phyloP scores from a whole-genome alignment of 2,329 filamentous ascomycete species.

The Talaromyces sp. region DNA sequence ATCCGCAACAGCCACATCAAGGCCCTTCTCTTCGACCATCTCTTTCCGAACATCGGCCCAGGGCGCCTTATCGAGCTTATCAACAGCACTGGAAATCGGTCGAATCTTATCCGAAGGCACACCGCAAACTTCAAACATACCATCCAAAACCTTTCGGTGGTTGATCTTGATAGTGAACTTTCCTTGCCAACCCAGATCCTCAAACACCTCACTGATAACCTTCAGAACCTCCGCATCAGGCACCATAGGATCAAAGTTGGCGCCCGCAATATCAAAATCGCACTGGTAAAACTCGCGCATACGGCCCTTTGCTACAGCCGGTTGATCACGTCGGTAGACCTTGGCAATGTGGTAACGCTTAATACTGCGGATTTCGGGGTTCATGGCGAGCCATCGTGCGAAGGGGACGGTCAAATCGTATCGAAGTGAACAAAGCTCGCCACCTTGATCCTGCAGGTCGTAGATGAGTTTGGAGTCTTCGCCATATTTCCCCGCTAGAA shows the following conservation, averaged over 20 bases:
- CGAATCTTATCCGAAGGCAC: slow-evolving; percentile 85
- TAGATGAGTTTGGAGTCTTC: slow-evolving; percentile 93
- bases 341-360: slow-evolving; percentile 96
- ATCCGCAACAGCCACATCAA: slow-evolving; percentile 74
- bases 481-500: slow-evolving; percentile 85
- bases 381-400: slow-evolving; percentile 91
- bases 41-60: slow-evolving; percentile 89
- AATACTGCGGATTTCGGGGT: slow-evolving; percentile 74
- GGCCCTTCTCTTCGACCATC: slow-evolving; percentile 89
- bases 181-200: slow-evolving; percentile 70
- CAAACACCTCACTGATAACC: slow-evolving; percentile 82
- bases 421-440: slow-evolving; percentile 78
- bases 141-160: slow-evolving; percentile 90
- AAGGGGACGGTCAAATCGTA: slow-evolving; percentile 90
- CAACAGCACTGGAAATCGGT: slow-evolving; percentile 86
- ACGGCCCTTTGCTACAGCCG: slow-evolving; percentile 83
- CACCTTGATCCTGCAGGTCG: slow-evolving; percentile 82
- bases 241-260: slow-evolving; percentile 80
- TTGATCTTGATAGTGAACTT: slow-evolving; percentile 89
- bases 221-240: slow-evolving; percentile 86
- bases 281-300: slow-evolving; percentile 98
- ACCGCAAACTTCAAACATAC: slow-evolving; percentile 86
- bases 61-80: slow-evolving; percentile 91
- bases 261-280: slow-evolving; percentile 90
- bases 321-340: slow-evolving; percentile 79